phyloP scores from a whole-genome alignment of 306 rosid species.

The Astragalus glycyphyllos region DNA sequence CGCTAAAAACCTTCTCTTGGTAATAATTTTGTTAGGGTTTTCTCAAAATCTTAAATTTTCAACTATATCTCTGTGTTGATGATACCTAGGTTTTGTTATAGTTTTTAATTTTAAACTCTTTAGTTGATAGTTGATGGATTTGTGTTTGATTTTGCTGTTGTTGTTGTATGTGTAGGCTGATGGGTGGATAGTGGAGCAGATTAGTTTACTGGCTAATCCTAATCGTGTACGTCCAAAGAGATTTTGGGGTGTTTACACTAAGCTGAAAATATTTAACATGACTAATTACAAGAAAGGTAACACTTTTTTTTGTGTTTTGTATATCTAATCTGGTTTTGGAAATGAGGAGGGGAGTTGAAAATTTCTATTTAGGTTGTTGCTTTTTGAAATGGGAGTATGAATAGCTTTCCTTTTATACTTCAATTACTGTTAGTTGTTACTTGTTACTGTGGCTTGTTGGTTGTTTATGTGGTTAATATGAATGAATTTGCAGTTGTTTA shows the following conservation, averaged over 20 bases:
- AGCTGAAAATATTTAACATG: constrained; percentile 95
- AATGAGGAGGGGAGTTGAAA: constrained; percentile 15
- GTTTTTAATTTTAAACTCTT: constrained; percentile 33
- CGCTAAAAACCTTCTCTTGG: constrained; percentile 82
- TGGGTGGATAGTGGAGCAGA: constrained; percentile 95
- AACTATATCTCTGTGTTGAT: constrained; percentile 17
- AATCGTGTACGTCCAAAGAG: constrained; percentile 91
- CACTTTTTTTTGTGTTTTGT: background rate
- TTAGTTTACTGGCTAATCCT: constrained; percentile 90
- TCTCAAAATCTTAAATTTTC: background rate
- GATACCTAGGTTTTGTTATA: background rate
- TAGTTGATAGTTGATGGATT: constrained; percentile 12
- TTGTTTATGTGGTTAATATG: constrained; percentile 35
- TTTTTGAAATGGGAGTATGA: constrained; percentile 22
- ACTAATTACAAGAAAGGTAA: constrained; percentile 89
- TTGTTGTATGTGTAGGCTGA: constrained; percentile 70
- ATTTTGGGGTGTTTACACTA: constrained; percentile 99
- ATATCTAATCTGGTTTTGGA: constrained; percentile 22
- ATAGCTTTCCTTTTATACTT: background rate
- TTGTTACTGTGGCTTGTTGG: constrained; percentile 31
- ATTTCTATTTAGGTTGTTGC: constrained; percentile 16
- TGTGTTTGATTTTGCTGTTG: constrained; percentile 10
- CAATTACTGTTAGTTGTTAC: background rate
- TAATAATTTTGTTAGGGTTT: constrained; percentile 4
- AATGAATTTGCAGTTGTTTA: constrained; percentile 80